A percentile compares a stretch with the other conserved stretches of the same genome.
Evolutionary conservation across 352 stramenopile genomes (phyloP).

Genomic region (Thraustochytrium sp.): DNA sequence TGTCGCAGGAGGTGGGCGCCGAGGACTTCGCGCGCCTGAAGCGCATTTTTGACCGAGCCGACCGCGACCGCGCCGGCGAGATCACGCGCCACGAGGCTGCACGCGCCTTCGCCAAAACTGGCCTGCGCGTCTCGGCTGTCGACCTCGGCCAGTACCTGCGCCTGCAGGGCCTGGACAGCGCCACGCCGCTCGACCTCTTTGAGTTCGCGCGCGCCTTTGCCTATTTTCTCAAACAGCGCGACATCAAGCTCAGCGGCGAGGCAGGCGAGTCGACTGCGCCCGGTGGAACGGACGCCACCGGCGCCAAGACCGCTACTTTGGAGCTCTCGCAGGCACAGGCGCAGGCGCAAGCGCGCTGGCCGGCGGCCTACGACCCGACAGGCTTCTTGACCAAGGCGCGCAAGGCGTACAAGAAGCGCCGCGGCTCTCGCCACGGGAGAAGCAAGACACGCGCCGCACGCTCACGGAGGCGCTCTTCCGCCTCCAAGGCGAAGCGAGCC

Average conservation of each 20-base stretch:
- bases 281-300: not conserved
- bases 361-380: not conserved
- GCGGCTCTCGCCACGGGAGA: not conserved
- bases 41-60: slow-evolving; percentile 18
- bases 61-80: slow-evolving; percentile 8
- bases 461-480: not conserved
- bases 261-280: not conserved
- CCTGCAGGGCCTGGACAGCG: slow-evolving; percentile 23
- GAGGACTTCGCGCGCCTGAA: slow-evolving; percentile 36
- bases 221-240: slow-evolving; percentile 31
- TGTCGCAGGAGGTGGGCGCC: slow-evolving; percentile 16
- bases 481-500: too few species aligned
- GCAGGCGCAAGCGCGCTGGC: not conserved
- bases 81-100: slow-evolving; percentile 30
- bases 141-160: slow-evolving; percentile 23
- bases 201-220: slow-evolving; percentile 40
- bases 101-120: not conserved
- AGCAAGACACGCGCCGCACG: not conserved
- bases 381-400: not conserved
- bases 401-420: not conserved
- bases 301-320: not conserved
- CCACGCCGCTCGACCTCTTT: slow-evolving; percentile 10
- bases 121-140: slow-evolving; percentile 13
- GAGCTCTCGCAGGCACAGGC: not conserved
- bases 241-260: not conserved